Evolutionary conservation across 176 grass and related monocot genomes (phyloP), one percentile per base, ranked within the genome.

Genomic region (Zoysia pacifica): DNA sequence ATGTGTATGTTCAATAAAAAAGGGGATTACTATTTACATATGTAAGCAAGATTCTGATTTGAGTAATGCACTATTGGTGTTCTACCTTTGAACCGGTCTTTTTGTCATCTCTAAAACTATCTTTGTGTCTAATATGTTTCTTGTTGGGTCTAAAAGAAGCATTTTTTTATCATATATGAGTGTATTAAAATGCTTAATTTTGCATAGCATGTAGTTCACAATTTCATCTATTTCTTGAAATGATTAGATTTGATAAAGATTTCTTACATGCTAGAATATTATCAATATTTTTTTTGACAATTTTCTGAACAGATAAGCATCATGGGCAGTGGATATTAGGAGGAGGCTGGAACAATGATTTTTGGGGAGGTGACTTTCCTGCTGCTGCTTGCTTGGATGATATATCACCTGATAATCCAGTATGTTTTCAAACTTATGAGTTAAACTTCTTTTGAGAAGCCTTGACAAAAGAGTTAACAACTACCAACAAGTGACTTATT

Each of bases 341-440:
- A 50, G 88, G 90, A 20, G 92, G 93, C 49, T 99, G 96, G 96
- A 99, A 99, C 69, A 93, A 89, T 76, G 92, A 99, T 87, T 28
- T 84, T 14, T 95, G 88, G 92, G 84, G 81, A 19, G 90, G 92
- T 74, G 86, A 83, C 5, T 71, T 83, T 15, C 96, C 96, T 54
- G 40, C 67, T 69, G 70, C 88, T 89, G 86, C 90, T 93, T 99
- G 96, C 88, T 72, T 99, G 77, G 92, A 99, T 69, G 65, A 81
- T 44, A 86, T 99, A 77, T 85, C 90, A 81, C 88, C 92, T 37
- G 51, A 93, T 78, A 99, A 99, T 63, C 96, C 96, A 47, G 96
- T 99, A 45, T 28, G 89, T 90, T 47, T 66, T 84, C 16, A 73
- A 46, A 67, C 44, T 90, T 3, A 0, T 59, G 4, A 52, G 38